Evolutionary conservation across 2,329 filamentous ascomycete species (phyloP).

Genomic region (Albophoma yamanashiensis): DNA sequence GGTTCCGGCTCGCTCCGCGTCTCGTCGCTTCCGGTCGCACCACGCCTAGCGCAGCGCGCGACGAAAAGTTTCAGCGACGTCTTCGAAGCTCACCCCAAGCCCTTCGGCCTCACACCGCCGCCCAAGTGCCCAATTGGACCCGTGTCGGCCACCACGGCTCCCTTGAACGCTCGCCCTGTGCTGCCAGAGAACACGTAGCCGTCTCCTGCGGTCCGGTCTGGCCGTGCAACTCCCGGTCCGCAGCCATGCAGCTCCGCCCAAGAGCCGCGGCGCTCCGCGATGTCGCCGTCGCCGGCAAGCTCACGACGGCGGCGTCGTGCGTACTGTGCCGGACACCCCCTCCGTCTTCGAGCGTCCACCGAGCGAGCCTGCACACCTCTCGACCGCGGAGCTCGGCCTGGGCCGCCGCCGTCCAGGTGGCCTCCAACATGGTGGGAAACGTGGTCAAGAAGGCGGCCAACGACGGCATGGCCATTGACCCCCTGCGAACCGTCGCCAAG

Average conservation of each 20-base stretch:
- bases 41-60: background rate
- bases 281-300: slow-evolving; percentile 19
- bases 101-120: background rate
- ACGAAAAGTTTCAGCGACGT: slow-evolving; percentile 8
- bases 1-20: slow-evolving; percentile 10
- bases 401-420: slow-evolving; percentile 62
- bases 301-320: slow-evolving; percentile 16
- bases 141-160: background rate
- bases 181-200: background rate
- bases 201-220: background rate
- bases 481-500: slow-evolving; percentile 81
- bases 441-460: slow-evolving; percentile 52
- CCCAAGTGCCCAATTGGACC: slow-evolving; percentile 2
- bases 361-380: slow-evolving; percentile 30
- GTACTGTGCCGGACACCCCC: slow-evolving; percentile 20
- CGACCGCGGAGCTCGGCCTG: slow-evolving; percentile 50
- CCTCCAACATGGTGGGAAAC: slow-evolving; percentile 61
- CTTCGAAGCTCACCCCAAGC: background rate
- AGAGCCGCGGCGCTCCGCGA: slow-evolving; percentile 39
- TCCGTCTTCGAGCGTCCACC: slow-evolving; percentile 15
- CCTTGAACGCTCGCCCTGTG: background rate
- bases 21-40: slow-evolving; percentile 1
- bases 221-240: background rate
- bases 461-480: slow-evolving; percentile 68
- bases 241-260: slow-evolving; percentile 41